These are phyloP conservation scores for Kazachstania taianensis DNA, from an alignment of 805 yeast species.

Conservation along the genomic window DNA sequence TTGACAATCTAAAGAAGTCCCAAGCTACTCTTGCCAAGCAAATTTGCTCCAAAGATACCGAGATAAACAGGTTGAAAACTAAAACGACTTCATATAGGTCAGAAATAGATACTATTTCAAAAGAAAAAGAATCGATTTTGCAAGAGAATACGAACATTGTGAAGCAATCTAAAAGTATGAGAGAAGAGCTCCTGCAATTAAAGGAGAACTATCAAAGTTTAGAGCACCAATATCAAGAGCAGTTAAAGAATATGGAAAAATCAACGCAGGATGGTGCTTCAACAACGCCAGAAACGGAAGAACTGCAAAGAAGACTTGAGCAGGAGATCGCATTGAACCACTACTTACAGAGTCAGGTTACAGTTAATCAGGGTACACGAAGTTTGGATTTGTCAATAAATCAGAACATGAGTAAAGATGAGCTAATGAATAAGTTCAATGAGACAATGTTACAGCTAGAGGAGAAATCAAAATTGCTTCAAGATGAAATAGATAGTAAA, in stretches of 20 bases:
- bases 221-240: slow-evolving; percentile 31
- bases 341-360: slow-evolving; percentile 23
- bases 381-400: neutral
- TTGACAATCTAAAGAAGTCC: slow-evolving; percentile 32
- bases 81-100: slow-evolving; percentile 20
- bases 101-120: slow-evolving; percentile 20
- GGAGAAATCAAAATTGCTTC: slow-evolving; percentile 40
- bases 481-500: slow-evolving; percentile 36
- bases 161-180: slow-evolving; percentile 21
- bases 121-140: slow-evolving; percentile 26
- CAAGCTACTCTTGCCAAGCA: slow-evolving; percentile 29
- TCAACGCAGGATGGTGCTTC: slow-evolving; percentile 19
- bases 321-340: slow-evolving; percentile 26
- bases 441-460: slow-evolving; percentile 41
- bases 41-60: slow-evolving; percentile 29
- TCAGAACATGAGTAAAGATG: slow-evolving; percentile 11
- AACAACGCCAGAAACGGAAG: slow-evolving; percentile 4
- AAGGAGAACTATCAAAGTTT: slow-evolving; percentile 29
- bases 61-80: slow-evolving; percentile 24
- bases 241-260: slow-evolving; percentile 16
- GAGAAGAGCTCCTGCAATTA: slow-evolving; percentile 19
- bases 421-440: slow-evolving; percentile 26
- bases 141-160: slow-evolving; percentile 22
- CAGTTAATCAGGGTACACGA: slow-evolving; percentile 5
- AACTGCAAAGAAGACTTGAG: slow-evolving; percentile 28